Percentiles rank a stretch among this genome's conserved stretches.
These are phyloP conservation scores for Fusarium decemcellulare DNA, from an alignment of 2,329 filamentous ascomycete genomes.

Conservation along the genomic window DNA sequence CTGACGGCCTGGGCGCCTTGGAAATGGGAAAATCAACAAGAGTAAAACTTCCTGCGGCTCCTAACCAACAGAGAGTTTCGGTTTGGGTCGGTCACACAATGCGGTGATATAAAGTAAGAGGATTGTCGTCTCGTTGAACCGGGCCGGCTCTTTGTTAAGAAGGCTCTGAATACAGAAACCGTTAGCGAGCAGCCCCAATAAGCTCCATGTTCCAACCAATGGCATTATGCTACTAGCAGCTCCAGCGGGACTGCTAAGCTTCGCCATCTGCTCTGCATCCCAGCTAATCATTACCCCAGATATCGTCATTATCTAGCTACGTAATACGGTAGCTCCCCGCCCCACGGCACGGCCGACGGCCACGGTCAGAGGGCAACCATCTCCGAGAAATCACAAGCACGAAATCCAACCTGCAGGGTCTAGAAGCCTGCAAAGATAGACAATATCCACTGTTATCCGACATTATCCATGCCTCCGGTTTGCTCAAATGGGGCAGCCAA, in stretches of 20 bases:
- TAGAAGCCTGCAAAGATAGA: background rate
- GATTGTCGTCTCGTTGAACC: background rate
- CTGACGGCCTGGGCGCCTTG: background rate
- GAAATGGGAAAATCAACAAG: background rate
- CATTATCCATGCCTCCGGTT: slow-evolving; percentile 10
- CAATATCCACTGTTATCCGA: slow-evolving; percentile 43
- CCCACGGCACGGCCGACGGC: background rate
- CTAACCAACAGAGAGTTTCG: background rate
- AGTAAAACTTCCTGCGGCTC: background rate
- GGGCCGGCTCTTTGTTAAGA: background rate
- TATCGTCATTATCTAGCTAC: slow-evolving; percentile 1
- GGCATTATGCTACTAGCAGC: background rate
- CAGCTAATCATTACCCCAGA: slow-evolving; percentile 9
- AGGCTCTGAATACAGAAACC: slow-evolving; percentile 3
- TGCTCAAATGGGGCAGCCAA: background rate
- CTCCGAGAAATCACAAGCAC: background rate
- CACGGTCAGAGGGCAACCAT: slow-evolving; percentile 1
- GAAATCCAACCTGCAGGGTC: slow-evolving; percentile 7
- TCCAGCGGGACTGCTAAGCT: background rate
- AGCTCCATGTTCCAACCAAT: background rate
- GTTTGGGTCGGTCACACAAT: background rate
- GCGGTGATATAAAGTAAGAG: background rate
- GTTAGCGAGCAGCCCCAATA: slow-evolving; percentile 4
- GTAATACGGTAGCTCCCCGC: background rate
- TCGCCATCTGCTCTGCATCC: background rate